These are phyloP conservation scores for Panellus pusillus DNA, from an alignment of 768 basidiomycete species.

Conservation along the genomic window DNA sequence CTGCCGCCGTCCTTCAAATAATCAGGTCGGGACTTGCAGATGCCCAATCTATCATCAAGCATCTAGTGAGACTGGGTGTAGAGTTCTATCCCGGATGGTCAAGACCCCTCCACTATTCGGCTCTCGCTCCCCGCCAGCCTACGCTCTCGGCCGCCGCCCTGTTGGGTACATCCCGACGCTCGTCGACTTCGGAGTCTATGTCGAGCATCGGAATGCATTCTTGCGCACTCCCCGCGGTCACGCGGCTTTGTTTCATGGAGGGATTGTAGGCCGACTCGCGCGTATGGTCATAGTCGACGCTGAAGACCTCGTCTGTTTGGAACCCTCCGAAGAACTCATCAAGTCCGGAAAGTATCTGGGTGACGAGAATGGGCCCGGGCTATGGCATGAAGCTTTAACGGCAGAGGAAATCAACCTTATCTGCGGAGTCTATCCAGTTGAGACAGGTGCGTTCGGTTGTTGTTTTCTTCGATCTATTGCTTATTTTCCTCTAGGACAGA, in stretches of 20 bases:
- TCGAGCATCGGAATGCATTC: constrained; percentile 5
- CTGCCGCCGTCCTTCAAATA: constrained; percentile 14
- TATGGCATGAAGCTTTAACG: constrained; percentile 8
- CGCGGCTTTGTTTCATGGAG: constrained; percentile 11
- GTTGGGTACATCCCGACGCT: constrained; percentile 5
- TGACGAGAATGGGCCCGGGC: not conserved
- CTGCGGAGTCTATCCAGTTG: constrained; percentile 16
- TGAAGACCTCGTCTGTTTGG: not conserved
- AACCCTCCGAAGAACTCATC: constrained; percentile 10
- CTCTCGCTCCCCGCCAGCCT: not conserved
- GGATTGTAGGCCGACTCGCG: constrained; percentile 11
- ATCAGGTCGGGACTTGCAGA: constrained; percentile 1
- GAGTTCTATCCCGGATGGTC: constrained; percentile 11
- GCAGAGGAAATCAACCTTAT: constrained; percentile 8
- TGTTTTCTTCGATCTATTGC: not conserved
- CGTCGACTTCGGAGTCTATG: constrained; percentile 10
- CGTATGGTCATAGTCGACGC: constrained; percentile 1
- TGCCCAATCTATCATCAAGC: not conserved
- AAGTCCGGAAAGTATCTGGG: not conserved
- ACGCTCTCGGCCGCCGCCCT: not conserved
- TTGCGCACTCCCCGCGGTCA: constrained; percentile 10
- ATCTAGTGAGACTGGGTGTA: constrained; percentile 6
- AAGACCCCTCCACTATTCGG: not conserved
- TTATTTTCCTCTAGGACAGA: constrained; percentile 8
- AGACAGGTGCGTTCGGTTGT: constrained; percentile 6